Evolutionary conservation across 2,329 filamentous ascomycete genomes (phyloP).

Genomic region (Venturia pyrina): DNA sequence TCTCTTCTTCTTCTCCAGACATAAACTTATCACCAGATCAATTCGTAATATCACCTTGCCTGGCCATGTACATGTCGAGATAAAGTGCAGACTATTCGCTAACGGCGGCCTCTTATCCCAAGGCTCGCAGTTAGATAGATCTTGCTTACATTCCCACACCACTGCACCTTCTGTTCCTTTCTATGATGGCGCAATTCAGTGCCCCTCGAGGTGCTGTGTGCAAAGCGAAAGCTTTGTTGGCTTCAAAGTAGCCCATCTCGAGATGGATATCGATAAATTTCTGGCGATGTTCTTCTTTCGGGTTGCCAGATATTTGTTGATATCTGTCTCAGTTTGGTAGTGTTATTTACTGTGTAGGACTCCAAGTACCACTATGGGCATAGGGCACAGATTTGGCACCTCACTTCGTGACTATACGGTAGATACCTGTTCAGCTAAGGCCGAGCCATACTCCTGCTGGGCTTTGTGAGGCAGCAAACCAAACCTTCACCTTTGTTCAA

Average conservation of each 20-base stretch:
- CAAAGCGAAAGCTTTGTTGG: too few relatives aligned
- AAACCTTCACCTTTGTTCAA: not conserved
- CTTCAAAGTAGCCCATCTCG: too few relatives aligned
- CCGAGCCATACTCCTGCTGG: not conserved
- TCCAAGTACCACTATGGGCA: too few relatives aligned
- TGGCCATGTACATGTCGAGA: conserved; percentile 93
- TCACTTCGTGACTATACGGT: too few relatives aligned
- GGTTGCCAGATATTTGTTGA: too few relatives aligned
- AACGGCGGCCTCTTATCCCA: conserved; percentile 76
- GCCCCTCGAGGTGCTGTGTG: too few relatives aligned
- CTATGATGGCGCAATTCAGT: not conserved
- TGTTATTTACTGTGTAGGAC: too few relatives aligned
- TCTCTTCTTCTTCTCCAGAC: not conserved
- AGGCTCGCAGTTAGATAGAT: conserved; percentile 96
- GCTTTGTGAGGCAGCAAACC: not conserved
- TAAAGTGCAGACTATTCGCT: conserved; percentile 83
- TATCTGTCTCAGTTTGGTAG: too few relatives aligned
- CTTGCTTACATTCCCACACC: conserved; percentile 59
- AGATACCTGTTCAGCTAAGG: not conserved
- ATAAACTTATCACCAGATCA: conserved; percentile 82
- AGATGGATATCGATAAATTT: too few relatives aligned
- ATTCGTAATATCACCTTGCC: conserved; percentile 53
- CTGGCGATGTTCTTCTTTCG: too few relatives aligned
- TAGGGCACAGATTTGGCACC: too few relatives aligned
- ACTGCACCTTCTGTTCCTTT: not conserved